Conservation (phyloP, 1,284 basidiomycete genomes). For the Marasmius tenuissimus region DNA sequence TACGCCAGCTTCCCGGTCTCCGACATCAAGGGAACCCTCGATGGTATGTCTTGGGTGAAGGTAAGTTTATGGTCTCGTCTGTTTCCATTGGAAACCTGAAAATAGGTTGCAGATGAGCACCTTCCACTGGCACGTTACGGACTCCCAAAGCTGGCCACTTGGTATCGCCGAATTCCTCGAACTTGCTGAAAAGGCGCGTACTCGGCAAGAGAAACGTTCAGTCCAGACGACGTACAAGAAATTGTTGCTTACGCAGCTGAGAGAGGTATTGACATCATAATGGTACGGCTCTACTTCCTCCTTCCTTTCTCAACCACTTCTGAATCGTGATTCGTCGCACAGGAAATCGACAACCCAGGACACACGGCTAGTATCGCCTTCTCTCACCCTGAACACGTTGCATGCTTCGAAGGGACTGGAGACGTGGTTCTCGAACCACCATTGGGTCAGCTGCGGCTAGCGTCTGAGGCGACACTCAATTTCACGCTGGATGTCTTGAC, state of each 20-base stretch:
- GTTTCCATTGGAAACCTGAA: neutral
- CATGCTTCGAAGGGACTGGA: conserved; percentile 68
- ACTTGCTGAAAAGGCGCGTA: conserved; percentile 68
- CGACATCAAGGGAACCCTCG: conserved; percentile 75
- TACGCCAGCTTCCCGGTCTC: conserved; percentile 56
- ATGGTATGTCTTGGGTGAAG: conserved; percentile 88
- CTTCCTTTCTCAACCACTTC: conserved; percentile 56
- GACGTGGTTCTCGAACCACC: conserved; percentile 70
- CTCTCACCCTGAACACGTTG: conserved; percentile 72
- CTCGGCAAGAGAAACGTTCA: conserved; percentile 56
- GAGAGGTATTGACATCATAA: conserved; percentile 38
- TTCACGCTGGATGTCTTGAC: conserved; percentile 49
- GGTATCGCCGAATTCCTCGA: conserved; percentile 61
- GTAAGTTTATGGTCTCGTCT: conserved; percentile 49
- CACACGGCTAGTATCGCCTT: conserved; percentile 71
- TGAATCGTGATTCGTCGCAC: conserved; percentile 33
- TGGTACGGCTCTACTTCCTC: neutral
- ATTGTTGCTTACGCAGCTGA: conserved; percentile 73
- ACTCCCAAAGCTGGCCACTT: conserved; percentile 77
- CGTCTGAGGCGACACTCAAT: conserved; percentile 42
- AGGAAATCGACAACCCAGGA: conserved; percentile 78
- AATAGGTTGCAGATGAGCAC: conserved; percentile 61
- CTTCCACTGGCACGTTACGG: conserved; percentile 83
- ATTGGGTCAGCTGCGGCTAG: conserved; percentile 77
- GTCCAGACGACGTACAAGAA: conserved; percentile 54